Base-by-base conservation (phyloP, 2,329 filamentous ascomycete species). In the Stemphylium lycopersici region DNA sequence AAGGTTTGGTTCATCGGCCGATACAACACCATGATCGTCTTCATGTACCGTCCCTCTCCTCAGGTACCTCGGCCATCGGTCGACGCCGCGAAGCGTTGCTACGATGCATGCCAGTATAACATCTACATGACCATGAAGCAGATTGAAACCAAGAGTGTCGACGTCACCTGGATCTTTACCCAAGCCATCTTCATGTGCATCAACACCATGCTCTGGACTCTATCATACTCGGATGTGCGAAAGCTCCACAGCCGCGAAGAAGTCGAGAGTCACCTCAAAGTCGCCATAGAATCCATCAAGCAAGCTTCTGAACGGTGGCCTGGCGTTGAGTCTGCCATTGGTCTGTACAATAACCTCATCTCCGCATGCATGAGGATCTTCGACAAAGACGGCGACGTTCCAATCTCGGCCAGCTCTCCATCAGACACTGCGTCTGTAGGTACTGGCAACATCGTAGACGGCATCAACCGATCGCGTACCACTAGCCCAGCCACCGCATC, bases 151-250 rank as follows among this genome's bases (percentile, higher is more conserved):
- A 83, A 84, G 12, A 87, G 87, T 18, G 86, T 95, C 10, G 93
- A 97, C 69, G 82, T 97, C 56, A 97, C 93, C 0, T 98, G 93
- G 93, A 88, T 96, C 38, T 96, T 96, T 69, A 86, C 96, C 1
- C 84, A 96, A 54, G 87, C 89, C 16, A 83, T 98, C 36, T 97
- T 96, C 78, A 95, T 96, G 86, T 87, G 90, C 4, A 83, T 98
- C 52, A 97, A 96, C 70, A 93, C 91, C 4, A 84, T 97, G 44
- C 83, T 99, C 0, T 99, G 95, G 95, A 87, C 90, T 1, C 83
- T 96, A 6, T 96, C 93, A 1, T 97, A 96, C 69, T 83, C 88
- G 3, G 89, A 93, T 61, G 87, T 98, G 20, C 88, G 95, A 40
- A 83, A 84, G 48, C 80, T 84, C 15, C 89, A 96, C 70, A 74